A percentile compares a stretch with the other conserved stretches of the same genome.
phyloP scores from a whole-genome alignment of 2,329 filamentous ascomycete genomes.

The Huntiella moniliformis region DNA sequence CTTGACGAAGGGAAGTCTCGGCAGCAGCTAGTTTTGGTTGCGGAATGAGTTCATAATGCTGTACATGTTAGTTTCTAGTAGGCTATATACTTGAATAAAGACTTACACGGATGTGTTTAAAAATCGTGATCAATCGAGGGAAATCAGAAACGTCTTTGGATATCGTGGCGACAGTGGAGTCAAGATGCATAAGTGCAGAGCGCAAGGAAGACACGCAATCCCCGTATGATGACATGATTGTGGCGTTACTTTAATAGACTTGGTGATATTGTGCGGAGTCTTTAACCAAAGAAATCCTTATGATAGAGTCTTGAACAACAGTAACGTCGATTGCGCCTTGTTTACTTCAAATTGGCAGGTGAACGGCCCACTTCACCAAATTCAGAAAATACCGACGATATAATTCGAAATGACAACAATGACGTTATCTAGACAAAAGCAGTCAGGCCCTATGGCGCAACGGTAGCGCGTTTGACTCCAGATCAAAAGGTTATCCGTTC shows the following conservation, averaged over 20 bases:
- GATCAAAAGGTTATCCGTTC: constrained; percentile 13
- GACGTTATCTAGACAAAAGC: background rate
- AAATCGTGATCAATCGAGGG: constrained; percentile 33
- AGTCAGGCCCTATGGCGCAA: constrained; percentile 8
- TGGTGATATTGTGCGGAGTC: no score
- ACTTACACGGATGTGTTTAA: constrained; percentile 39
- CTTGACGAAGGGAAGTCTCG: constrained; percentile 66
- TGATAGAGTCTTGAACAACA: no score
- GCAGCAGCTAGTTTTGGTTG: constrained; percentile 66
- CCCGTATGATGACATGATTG: constrained; percentile 21
- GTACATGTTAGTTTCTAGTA: constrained; percentile 73
- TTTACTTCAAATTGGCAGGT: no score
- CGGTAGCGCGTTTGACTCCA: constrained; percentile 13
- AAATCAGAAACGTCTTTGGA: constrained; percentile 38
- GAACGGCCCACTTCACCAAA: no score
- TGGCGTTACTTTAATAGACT: background rate
- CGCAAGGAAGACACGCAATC: constrained; percentile 43
- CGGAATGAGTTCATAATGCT: constrained; percentile 88
- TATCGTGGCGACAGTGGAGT: constrained; percentile 39
- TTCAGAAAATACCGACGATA: no score
- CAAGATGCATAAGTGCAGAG: constrained; percentile 40
- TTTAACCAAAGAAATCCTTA: no score
- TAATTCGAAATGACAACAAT: no score
- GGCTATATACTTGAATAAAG: constrained; percentile 22
- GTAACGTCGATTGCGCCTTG: no score